phyloP scores from a whole-genome alignment of 345 rosid species.

The Brassica nigra region DNA sequence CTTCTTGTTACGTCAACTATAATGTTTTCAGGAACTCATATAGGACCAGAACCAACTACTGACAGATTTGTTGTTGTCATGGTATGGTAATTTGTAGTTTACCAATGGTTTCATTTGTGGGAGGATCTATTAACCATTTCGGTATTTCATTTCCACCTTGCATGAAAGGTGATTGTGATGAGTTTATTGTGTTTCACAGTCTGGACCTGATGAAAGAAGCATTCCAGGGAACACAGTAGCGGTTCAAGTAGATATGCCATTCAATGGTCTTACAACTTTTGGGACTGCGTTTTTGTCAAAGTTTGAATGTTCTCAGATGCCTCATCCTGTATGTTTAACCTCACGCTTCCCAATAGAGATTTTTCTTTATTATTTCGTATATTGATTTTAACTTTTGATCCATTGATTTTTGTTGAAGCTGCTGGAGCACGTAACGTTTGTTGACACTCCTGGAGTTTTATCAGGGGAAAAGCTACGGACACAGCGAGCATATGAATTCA shows the following conservation, averaged over 20 bases:
- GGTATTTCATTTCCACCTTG: constrained; percentile 12
- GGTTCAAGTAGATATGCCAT: constrained; percentile 97
- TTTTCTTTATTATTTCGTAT: neutral
- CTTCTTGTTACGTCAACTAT: constrained; percentile 5
- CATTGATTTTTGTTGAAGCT: constrained; percentile 52
- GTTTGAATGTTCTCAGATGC: constrained; percentile 98
- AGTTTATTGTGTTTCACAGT: constrained; percentile 47
- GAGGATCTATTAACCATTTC: neutral
- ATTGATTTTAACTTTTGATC: constrained; percentile 25
- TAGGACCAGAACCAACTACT: constrained; percentile 98
- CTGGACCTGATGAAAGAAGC: constrained; percentile 96
- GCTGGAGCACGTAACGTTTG: constrained; percentile 85
- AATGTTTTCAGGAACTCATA: constrained; percentile 82
- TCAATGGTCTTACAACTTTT: constrained; percentile 83
- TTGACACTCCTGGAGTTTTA: constrained; percentile 96
- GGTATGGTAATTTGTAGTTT: constrained; percentile 50
- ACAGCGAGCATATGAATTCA: constrained; percentile 86
- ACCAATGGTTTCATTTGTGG: constrained; percentile 7
- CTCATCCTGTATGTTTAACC: constrained; percentile 68
- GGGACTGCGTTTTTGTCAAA: constrained; percentile 93
- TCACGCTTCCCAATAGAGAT: constrained; percentile 2
- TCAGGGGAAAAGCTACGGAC: constrained; percentile 94
- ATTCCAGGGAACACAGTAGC: constrained; percentile 95
- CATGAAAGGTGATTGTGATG: constrained; percentile 1
- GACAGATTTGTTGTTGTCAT: constrained; percentile 98